These are phyloP conservation scores for Paracamarosporium sp. DNA, from an alignment of 2,329 filamentous ascomycete species.

Conservation along the genomic window DNA sequence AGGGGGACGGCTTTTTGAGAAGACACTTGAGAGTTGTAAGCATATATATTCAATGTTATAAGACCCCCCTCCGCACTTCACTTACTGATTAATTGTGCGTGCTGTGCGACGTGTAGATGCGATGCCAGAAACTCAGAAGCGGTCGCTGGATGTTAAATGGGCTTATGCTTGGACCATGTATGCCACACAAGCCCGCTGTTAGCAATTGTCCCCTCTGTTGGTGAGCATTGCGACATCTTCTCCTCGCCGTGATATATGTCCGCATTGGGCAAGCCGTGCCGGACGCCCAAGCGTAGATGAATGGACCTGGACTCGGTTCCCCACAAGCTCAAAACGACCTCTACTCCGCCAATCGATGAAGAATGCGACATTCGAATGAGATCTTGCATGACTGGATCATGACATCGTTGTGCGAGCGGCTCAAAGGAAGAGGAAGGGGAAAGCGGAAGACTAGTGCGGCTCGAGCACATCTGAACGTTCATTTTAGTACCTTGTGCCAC, in stretches of 20 bases:
- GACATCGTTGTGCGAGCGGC: too few relatives aligned
- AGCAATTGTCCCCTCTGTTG: neutral
- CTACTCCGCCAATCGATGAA: too few relatives aligned
- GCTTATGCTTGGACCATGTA: neutral
- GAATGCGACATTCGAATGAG: too few relatives aligned
- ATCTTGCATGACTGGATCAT: too few relatives aligned
- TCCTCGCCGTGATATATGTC: neutral
- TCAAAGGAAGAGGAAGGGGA: too few relatives aligned
- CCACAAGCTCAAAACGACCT: too few relatives aligned
- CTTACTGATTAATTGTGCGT: neutral
- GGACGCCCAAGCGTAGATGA: too few relatives aligned
- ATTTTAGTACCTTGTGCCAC: too few relatives aligned
- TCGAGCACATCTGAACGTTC: too few relatives aligned
- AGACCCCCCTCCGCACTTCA: neutral
- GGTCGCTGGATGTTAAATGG: neutral
- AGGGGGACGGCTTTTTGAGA: constrained; percentile 25
- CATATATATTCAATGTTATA: neutral
- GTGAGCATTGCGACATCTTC: neutral
- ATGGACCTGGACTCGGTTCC: too few relatives aligned
- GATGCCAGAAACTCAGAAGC: neutral
- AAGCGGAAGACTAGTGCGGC: too few relatives aligned
- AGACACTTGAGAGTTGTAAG: constrained; percentile 19
- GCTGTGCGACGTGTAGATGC: neutral
- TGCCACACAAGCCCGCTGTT: too few relatives aligned
- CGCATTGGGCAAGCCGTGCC: constrained; percentile 1